Conservation (phyloP, 2,329 filamentous ascomycete species). For the Fusarium torulosum region DNA sequence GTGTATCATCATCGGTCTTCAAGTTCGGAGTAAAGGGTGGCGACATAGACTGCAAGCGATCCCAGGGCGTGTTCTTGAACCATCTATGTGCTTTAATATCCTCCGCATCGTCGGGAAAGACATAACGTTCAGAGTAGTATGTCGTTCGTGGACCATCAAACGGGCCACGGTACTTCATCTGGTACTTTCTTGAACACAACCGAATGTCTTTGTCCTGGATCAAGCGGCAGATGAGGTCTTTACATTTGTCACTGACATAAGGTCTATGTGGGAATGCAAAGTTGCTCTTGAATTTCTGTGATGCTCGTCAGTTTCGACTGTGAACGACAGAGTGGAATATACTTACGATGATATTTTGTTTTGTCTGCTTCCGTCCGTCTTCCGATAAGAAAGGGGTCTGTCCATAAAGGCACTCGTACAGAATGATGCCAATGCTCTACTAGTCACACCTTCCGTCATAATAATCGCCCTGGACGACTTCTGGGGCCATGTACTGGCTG, state of each 20-base stretch:
- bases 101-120: conserved; percentile 85
- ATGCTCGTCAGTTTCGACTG: conserved; percentile 19
- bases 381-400: conserved; percentile 90
- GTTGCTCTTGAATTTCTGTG: conserved; percentile 75
- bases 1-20: conserved; percentile 76
- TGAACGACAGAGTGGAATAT: not conserved
- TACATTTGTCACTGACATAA: conserved; percentile 75
- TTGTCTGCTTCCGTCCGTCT: conserved; percentile 82
- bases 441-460: conserved; percentile 96
- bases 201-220: conserved; percentile 81
- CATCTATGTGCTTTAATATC: conserved; percentile 92
- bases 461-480: conserved; percentile 82
- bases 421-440: conserved; percentile 96
- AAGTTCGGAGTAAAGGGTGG: conserved; percentile 88
- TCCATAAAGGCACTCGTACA: conserved; percentile 95
- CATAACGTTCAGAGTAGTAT: conserved; percentile 65
- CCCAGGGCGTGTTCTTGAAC: conserved; percentile 85
- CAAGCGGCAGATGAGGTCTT: conserved; percentile 80
- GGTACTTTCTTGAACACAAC: conserved; percentile 81
- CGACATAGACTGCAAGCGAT: conserved; percentile 73
- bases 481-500: conserved; percentile 98
- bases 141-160: conserved; percentile 37
- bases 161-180: conserved; percentile 68
- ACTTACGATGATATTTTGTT: conserved; percentile 83
- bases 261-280: conserved; percentile 78